Conservation (phyloP, 176 grass and related monocot species). For the Eremochloa ophiuroides region DNA sequence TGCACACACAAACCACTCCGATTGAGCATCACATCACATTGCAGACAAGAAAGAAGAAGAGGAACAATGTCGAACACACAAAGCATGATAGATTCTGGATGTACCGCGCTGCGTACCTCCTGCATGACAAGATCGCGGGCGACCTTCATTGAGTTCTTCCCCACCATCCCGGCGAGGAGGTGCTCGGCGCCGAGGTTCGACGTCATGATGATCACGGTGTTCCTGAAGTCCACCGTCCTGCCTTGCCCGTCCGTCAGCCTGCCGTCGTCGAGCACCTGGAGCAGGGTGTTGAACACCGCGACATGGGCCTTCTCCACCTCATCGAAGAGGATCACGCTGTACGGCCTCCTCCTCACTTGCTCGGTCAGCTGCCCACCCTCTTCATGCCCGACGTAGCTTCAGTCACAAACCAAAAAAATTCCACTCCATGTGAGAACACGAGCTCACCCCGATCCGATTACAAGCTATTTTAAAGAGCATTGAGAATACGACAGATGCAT, state of each 20-base stretch:
- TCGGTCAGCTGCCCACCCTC: conserved; percentile 92
- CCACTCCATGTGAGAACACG: not conserved
- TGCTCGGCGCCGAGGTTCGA: conserved; percentile 97
- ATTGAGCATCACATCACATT: conserved; percentile 11
- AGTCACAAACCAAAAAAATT: not conserved
- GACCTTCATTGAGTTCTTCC: conserved; percentile 72
- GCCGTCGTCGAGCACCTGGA: conserved; percentile 92
- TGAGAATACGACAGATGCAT: not conserved
- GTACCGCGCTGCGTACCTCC: conserved; percentile 43
- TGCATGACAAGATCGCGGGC: conserved; percentile 67
- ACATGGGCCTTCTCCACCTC: conserved; percentile 96
- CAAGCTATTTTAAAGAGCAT: not conserved
- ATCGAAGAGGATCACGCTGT: conserved; percentile 95
- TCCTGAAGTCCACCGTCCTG: conserved; percentile 85
- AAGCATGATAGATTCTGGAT: not conserved
- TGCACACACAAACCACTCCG: conserved; percentile 6
- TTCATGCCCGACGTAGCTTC: conserved; percentile 91
- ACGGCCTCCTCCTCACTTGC: conserved; percentile 71
- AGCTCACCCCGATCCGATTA: not conserved
- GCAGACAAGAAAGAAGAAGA: not conserved
- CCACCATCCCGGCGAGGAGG: conserved; percentile 83
- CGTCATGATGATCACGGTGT: conserved; percentile 97
- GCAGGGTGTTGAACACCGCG: conserved; percentile 89
- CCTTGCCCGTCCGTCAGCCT: conserved; percentile 91
- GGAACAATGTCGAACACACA: not conserved